Conservation (phyloP, 2,329 filamentous ascomycete species). For the Aspergillus transmontanensis region DNA sequence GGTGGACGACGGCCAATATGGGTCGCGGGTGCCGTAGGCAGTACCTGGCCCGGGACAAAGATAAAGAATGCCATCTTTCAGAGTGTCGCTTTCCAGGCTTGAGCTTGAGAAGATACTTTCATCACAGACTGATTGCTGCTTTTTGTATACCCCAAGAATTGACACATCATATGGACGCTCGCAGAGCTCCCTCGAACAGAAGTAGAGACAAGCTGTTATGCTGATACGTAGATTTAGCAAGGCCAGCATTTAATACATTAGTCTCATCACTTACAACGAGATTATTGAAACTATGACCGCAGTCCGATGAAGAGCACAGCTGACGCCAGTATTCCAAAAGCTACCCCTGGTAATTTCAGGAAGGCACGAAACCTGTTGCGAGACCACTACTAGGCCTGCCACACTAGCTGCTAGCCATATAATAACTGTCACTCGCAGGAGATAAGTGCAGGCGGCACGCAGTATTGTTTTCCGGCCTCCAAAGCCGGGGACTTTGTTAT, state of each 20-base stretch:
- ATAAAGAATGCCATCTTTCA: conserved; percentile 42
- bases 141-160: conserved; percentile 38
- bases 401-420: conserved; percentile 43
- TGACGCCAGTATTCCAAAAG: conserved; percentile 40
- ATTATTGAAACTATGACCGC: conserved; percentile 37
- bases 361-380: conserved; percentile 39
- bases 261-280: conserved; percentile 34
- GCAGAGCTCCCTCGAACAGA: conserved; percentile 41
- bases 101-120: conserved; percentile 36
- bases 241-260: background rate
- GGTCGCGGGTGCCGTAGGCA: conserved; percentile 27
- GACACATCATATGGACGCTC: conserved; percentile 42
- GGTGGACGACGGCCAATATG: conserved; percentile 27
- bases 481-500: conserved; percentile 34
- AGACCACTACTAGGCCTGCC: conserved; percentile 39
- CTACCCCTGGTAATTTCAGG: conserved; percentile 25
- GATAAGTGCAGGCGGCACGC: conserved; percentile 38
- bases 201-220: conserved; percentile 38
- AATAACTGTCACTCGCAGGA: conserved; percentile 37
- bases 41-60: conserved; percentile 39
- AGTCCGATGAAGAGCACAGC: conserved; percentile 40
- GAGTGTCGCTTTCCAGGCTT: conserved; percentile 39
- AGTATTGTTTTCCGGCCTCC: conserved; percentile 34
- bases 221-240: conserved; percentile 21
- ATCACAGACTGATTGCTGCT: conserved; percentile 22